Evolutionary conservation across 192 early-diverging fungal species (phyloP), one percentile per base, ranked within the genome.

Genomic region (Entomortierella beljakovae): DNA sequence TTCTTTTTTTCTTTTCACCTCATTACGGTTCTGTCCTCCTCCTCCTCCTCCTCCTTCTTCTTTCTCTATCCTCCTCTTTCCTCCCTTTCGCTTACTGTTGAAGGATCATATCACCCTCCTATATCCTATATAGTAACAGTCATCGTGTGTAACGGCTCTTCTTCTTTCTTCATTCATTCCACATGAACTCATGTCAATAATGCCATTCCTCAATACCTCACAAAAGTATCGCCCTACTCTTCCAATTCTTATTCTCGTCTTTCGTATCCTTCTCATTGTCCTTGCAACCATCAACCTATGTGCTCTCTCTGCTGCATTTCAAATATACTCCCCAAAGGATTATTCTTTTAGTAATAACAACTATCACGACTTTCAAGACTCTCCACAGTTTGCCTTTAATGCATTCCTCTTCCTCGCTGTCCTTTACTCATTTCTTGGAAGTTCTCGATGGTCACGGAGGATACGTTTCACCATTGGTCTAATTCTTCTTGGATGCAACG

Each of bases 331-430:
- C 7, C 42, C 55, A 26, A 46, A 38, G 37, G 37, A 46, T 15
- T 20, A 20, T 20, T 2, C 43, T 2, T n/a, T n/a, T n/a, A n/a
- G n/a, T n/a, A 32, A 28, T n/a, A 20, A 46, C 43, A 10, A 10
- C 42, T 1, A 4, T n/a, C 22, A 49, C 54, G 20, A 35, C 51
- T 68, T 68, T 15, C 55, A 68, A 16, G 65, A 68, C 31, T 35
- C 65, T 22, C 43, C 65, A 2, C 65, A 68, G 23, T 52, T 68
- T 18, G 54, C 55, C 6, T 18, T 33, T n/a, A 68, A 68, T 16
- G 46, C 55, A 18, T 57, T 68, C 18, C 54, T 68, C 55, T 68
- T 68, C 32, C 54, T 68, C 31, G 65, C 65, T 22, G 31, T 1
- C 22, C 16, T 57, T 23, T 68, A 68, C 31, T 46, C 65, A 10